Evolutionary conservation across 495 filamentous ascomycete species (phyloP).

Genomic region (Terfezia boudieri): DNA sequence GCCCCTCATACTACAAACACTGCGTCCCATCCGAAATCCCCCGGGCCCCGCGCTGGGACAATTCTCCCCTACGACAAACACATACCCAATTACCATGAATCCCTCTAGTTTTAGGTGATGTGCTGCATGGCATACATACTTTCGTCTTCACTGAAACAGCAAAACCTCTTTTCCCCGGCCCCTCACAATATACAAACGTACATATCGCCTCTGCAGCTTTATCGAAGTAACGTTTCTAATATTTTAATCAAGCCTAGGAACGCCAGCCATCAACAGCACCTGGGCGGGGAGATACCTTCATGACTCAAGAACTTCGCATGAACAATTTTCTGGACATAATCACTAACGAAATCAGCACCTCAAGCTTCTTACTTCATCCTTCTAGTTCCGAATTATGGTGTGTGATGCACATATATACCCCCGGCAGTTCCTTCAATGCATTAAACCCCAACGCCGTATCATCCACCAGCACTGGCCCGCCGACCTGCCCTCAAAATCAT

Average conservation of each 20-base stretch:
- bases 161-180: constrained; percentile 64
- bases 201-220: constrained; percentile 83
- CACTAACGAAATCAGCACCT: background rate
- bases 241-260: constrained; percentile 53
- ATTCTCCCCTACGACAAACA: constrained; percentile 38
- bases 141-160: constrained; percentile 79
- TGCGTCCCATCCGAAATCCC: constrained; percentile 90
- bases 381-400: background rate
- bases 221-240: constrained; percentile 66
- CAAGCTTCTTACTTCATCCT: background rate
- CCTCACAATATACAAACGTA: constrained; percentile 79
- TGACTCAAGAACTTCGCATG: constrained; percentile 58
- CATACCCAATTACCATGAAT: constrained; percentile 9
- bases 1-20: constrained; percentile 85
- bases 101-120: background rate
- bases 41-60: constrained; percentile 49
- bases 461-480: constrained; percentile 80
- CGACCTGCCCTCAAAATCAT: constrained; percentile 27
- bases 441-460: constrained; percentile 89
- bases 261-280: no score
- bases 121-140: constrained; percentile 13
- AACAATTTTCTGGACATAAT: constrained; percentile 59
- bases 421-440: constrained; percentile 72
- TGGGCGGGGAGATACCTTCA: constrained; percentile 20
- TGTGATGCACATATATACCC: constrained; percentile 68